Conservation (phyloP, 1,284 basidiomycete species). For the Sanguinoderma infundibulare region DNA sequence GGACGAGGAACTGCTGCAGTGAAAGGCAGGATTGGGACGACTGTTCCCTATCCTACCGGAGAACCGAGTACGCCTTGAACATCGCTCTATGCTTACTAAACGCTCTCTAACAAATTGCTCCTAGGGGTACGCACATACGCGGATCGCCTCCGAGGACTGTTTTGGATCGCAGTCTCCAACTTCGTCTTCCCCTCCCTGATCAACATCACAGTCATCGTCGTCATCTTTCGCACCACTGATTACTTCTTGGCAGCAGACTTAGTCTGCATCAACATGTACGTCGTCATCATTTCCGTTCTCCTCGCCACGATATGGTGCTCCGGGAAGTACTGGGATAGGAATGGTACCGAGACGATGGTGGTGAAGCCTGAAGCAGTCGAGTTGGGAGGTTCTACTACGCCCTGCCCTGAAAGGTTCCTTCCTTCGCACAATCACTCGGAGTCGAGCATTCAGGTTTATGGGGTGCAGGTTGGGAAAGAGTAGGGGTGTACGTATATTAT, state of each 20-base stretch:
- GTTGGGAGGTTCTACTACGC: too few species aligned
- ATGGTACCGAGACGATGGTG: background rate
- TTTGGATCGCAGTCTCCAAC: constrained; percentile 36
- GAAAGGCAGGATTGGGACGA: background rate
- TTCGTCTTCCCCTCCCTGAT: constrained; percentile 36
- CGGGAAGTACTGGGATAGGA: background rate
- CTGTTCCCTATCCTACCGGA: background rate
- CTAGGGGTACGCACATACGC: background rate
- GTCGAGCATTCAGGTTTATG: too few species aligned
- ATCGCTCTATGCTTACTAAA: too few species aligned
- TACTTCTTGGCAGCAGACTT: constrained; percentile 16
- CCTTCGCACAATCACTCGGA: too few species aligned
- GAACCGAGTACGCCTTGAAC: background rate
- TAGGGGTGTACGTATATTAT: too few species aligned
- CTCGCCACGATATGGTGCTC: constrained; percentile 29
- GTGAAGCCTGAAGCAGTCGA: background rate
- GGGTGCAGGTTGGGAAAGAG: too few species aligned
- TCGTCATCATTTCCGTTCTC: constrained; percentile 27
- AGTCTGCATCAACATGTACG: constrained; percentile 18
- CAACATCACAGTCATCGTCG: constrained; percentile 27
- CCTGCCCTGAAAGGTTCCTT: too few species aligned
- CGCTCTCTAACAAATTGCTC: background rate
- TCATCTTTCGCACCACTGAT: constrained; percentile 12
- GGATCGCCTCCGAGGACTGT: constrained; percentile 21
- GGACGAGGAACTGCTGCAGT: background rate